Conservation (phyloP, 441 rosid genomes). For the Erodium chrysanthum region DNA sequence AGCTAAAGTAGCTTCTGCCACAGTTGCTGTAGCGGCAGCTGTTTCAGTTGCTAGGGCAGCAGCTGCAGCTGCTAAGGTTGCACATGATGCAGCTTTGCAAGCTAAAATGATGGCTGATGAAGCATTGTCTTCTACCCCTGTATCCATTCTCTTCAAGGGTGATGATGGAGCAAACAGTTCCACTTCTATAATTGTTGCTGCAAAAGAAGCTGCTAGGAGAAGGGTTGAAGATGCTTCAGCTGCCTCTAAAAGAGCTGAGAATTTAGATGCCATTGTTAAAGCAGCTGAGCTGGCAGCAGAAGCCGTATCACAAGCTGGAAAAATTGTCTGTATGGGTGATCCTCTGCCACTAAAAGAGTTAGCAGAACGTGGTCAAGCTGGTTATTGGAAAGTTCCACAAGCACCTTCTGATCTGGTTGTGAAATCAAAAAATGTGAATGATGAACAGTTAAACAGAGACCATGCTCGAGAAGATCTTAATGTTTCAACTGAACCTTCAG, state of each 20-base stretch:
- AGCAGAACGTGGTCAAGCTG: constrained; percentile 58
- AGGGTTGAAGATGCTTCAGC: constrained; percentile 90
- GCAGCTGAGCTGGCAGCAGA: constrained; percentile 96
- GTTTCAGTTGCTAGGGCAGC: constrained; percentile 98
- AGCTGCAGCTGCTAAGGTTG: constrained; percentile 89
- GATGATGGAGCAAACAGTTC: constrained; percentile 44
- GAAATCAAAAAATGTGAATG: constrained; percentile 22
- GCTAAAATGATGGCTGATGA: constrained; percentile 92
- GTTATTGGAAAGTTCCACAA: constrained; percentile 56
- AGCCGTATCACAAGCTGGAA: constrained; percentile 94
- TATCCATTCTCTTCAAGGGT: constrained; percentile 52
- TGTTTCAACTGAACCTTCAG: constrained; percentile 22
- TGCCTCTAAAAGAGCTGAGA: constrained; percentile 87
- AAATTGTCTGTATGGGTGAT: constrained; percentile 78
- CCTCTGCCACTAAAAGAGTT: constrained; percentile 52
- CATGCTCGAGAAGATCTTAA: constrained; percentile 19
- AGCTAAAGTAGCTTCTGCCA: constrained; percentile 65
- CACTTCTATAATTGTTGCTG: constrained; percentile 58
- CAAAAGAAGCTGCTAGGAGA: constrained; percentile 83
- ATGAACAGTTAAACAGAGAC: constrained; percentile 21
- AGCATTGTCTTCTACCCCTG: constrained; percentile 49
- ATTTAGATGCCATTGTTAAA: constrained; percentile 79
- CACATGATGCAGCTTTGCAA: constrained; percentile 88
- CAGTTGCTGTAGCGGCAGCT: constrained; percentile 74
- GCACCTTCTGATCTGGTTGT: constrained; percentile 31